Percentiles rank a stretch among this genome's conserved stretches.
phyloP scores from a whole-genome alignment of 805 yeast species.

The Ogataea populi-albae region DNA sequence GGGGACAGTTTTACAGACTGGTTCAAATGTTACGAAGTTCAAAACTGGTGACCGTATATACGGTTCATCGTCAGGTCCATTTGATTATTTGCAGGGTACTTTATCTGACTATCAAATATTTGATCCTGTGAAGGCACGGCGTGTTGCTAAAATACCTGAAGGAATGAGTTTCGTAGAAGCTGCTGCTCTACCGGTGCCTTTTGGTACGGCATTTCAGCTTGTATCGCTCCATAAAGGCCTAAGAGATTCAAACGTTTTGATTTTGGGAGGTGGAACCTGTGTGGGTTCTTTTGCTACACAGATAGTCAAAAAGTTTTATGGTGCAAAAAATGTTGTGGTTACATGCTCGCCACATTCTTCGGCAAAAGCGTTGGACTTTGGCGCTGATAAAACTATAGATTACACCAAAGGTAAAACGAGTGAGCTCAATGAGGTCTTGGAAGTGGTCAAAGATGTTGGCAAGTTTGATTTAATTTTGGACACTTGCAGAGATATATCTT shows the following conservation, averaged over 20 bases:
- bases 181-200: slow-evolving; percentile 62
- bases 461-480: slow-evolving; percentile 64
- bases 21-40: slow-evolving; percentile 13
- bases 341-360: slow-evolving; percentile 39
- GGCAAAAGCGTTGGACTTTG: slow-evolving; percentile 30
- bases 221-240: slow-evolving; percentile 28
- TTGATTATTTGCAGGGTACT: slow-evolving; percentile 34
- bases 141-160: slow-evolving; percentile 45
- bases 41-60: slow-evolving; percentile 17
- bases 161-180: slow-evolving; percentile 52
- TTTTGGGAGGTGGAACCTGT: slow-evolving; percentile 73
- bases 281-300: slow-evolving; percentile 60
- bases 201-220: slow-evolving; percentile 53
- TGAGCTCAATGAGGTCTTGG: slow-evolving; percentile 35
- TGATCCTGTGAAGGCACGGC: slow-evolving; percentile 30
- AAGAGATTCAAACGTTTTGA: slow-evolving; percentile 46
- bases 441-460: slow-evolving; percentile 33
- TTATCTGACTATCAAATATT: slow-evolving; percentile 43
- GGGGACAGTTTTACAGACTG: slow-evolving; percentile 18
- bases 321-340: slow-evolving; percentile 53
- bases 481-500: slow-evolving; percentile 56
- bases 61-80: slow-evolving; percentile 9
- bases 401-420: slow-evolving; percentile 45
- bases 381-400: slow-evolving; percentile 59
- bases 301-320: slow-evolving; percentile 47